Base-by-base conservation (phyloP, 441 rosid species). In the Populus hybrid region DNA sequence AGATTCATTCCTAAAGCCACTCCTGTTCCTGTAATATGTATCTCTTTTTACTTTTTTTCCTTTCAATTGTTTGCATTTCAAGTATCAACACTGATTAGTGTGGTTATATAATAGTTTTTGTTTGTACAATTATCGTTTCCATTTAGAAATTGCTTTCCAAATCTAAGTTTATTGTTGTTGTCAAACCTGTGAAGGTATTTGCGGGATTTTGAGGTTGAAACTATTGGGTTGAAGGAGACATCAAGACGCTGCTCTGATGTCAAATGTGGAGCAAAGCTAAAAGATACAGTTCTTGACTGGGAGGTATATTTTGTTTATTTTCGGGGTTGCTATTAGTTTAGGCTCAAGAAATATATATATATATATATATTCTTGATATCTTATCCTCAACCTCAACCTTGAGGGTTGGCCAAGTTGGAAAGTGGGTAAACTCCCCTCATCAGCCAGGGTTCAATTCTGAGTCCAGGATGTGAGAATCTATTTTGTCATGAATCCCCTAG, bases 201-300 rank as follows among this genome's bases (percentile, higher is more conserved):
- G 66, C 89, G 99, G 71, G 99, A 94, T 84, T 95, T 95, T 76
- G 99, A 95, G 87, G 92, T 95, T 84, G 99, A 95, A 86, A 89
- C 97, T 63, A 91, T 95, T 79, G 99, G 99, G 80, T 85, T 95
- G 70, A 95, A 94, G 86, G 97, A 90, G 86, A 95, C 99, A 68
- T 83, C 97, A 69, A 88, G 95, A 36, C 95, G 85, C 73, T 95
- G 99, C 83, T 79, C 95, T 70, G 77, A 77, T 83, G 83, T 23
- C 73, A 89, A 88, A 73, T 95, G 98, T 78, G 92, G 95, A 75
- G 87, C 87, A 75, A 95, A 90, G 88, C 94, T 95, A 67, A 90
- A 76, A 87, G 99, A 95, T 79, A 92, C 98, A 1, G 99, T 95
- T 80, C 91, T 95, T 83, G 99, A 95, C 74, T 95, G 99, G 99